Evolutionary conservation across 352 stramenopile genomes (phyloP).

Genomic region (Globisporangium canariense): DNA sequence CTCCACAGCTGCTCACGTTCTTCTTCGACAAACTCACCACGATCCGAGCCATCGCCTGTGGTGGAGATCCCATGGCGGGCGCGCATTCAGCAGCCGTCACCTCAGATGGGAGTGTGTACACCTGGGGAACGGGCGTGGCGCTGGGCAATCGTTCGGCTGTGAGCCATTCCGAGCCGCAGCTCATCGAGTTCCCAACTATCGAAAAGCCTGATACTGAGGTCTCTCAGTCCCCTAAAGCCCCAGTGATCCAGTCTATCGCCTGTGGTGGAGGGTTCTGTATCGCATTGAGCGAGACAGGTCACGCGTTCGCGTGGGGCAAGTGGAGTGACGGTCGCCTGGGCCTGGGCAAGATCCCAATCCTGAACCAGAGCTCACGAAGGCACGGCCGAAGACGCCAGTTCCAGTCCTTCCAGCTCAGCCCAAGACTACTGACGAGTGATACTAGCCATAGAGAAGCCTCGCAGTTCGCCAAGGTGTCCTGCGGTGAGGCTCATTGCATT

Average conservation of each 20-base stretch:
- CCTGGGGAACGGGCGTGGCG: constrained; percentile 68
- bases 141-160: constrained; percentile 38
- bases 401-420: constrained; percentile 52
- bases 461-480: constrained; percentile 43
- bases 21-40: constrained; percentile 51
- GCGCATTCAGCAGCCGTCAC: constrained; percentile 69
- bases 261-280: constrained; percentile 83
- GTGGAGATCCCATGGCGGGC: constrained; percentile 49
- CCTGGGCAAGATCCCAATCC: constrained; percentile 54
- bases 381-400: constrained; percentile 46
- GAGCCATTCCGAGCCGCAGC: constrained; percentile 36
- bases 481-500: constrained; percentile 77
- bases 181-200: constrained; percentile 22
- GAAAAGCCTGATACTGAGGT: not conserved
- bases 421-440: constrained; percentile 13
- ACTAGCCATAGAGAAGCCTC: no score
- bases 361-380: constrained; percentile 34
- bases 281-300: constrained; percentile 44
- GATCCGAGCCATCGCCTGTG: constrained; percentile 41
- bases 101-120: constrained; percentile 56
- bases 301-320: constrained; percentile 80
- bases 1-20: constrained; percentile 41
- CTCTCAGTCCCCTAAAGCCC: not conserved
- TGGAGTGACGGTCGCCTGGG: constrained; percentile 72
- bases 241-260: constrained; percentile 31